Evolutionary conservation across 2,329 filamentous ascomycete genomes (phyloP), one percentile per base, ranked within the genome.

Genomic region (Chaetoscypha palmicola): DNA sequence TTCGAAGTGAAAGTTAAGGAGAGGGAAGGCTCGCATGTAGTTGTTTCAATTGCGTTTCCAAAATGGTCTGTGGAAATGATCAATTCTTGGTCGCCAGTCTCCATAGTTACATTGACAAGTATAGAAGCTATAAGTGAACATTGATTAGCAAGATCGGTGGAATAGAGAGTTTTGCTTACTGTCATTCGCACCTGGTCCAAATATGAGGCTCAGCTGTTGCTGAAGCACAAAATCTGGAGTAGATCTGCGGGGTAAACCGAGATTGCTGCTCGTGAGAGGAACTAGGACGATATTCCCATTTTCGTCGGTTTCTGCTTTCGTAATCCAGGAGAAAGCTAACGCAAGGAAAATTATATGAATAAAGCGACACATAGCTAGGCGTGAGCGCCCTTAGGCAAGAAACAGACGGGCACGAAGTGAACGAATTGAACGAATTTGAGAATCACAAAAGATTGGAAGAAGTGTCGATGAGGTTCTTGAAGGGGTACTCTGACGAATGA

Each of bases 71-170:
- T 30, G 5, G 38, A 40, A 19, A 40, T 40, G 26, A 40, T 40
- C 8, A 40, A 12, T 5, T 40, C 38, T n/a, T 40, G 11, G 5
- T 16, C 12, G 10, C 38, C 38, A 14, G 38, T 40, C 23, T 30
- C 38, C 38, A 40, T 30, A 10, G 38, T 40, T 10, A 40, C 38
- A 32, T 40, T 40, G 38, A 31, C 38, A 9, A 40, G 38, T 14
- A 40, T 40, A 14, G 23, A 30, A 16, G 38, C 38, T 40, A 22
- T 7, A 20, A 9, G 14, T 3, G 8, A 30, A 40, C 5, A 21
- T 17, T 1, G 1, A 14, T 30, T 21, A 40, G 26, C n/a, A 14
- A 40, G 14, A n/a, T 8, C 5, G n/a, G 21, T 30, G 12, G 14
- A 12, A 20, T n/a, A 20, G 8, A 21, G 26, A 30, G n/a, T 12